phyloP scores from a whole-genome alignment of 2,329 filamentous ascomycete genomes.

The Phialophora tarda region DNA sequence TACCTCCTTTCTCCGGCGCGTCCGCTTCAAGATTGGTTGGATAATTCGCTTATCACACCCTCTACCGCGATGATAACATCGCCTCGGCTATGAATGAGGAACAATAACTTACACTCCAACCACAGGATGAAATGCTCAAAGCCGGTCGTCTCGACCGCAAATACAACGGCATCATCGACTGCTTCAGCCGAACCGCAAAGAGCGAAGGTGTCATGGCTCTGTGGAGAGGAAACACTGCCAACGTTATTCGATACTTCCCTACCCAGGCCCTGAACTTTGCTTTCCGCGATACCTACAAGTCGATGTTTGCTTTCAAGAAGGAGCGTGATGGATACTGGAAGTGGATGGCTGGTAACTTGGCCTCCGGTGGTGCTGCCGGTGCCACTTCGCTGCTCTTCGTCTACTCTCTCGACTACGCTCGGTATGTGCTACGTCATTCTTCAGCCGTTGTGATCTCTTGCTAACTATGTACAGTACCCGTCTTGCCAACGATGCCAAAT shows the following conservation, averaged over 20 bases:
- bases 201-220: constrained; percentile 93
- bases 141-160: constrained; percentile 96
- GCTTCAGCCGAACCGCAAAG: constrained; percentile 89
- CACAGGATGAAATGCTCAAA: constrained; percentile 99
- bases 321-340: constrained; percentile 96
- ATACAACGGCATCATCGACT: constrained; percentile 92
- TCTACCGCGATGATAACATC: constrained; percentile 8
- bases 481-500: constrained; percentile 99
- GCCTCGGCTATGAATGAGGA: background rate
- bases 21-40: background rate
- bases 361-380: constrained; percentile 99
- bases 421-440: constrained; percentile 25
- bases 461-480: constrained; percentile 70
- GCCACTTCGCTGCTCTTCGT: constrained; percentile 99
- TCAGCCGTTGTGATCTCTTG: background rate
- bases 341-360: constrained; percentile 99
- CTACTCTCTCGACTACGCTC: constrained; percentile 99
- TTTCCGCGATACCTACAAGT: constrained; percentile 99
- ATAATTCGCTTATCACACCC: constrained; percentile 24
- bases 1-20: constrained; percentile 10
- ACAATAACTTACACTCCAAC: constrained; percentile 27
- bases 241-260: constrained; percentile 99
- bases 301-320: constrained; percentile 99
- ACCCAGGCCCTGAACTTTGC: constrained; percentile 99
- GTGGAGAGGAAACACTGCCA: constrained; percentile 99